These are phyloP conservation scores for Cryptococcus jaspeensis DNA, from an alignment of 1,284 basidiomycete genomes.

Conservation along the genomic window DNA sequence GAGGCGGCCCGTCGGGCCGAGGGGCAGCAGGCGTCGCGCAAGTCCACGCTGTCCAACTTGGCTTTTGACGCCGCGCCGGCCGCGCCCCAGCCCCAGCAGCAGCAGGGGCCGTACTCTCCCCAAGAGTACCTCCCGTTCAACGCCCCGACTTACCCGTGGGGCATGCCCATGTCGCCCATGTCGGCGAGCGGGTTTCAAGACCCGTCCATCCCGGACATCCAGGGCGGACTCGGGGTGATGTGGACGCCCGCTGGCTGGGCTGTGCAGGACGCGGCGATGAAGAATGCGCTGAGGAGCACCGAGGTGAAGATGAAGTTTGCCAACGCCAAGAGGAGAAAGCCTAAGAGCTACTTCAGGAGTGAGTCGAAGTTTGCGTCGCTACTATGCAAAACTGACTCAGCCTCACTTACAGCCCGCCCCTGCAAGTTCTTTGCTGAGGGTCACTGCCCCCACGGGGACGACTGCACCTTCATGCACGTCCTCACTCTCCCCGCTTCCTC, in stretches of 20 bases:
- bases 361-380: slow-evolving; percentile 10
- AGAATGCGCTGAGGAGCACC: slow-evolving; percentile 24
- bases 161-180: slow-evolving; percentile 39
- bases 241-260: slow-evolving; percentile 46
- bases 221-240: slow-evolving; percentile 34
- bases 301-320: slow-evolving; percentile 20
- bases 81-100: not conserved
- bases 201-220: slow-evolving; percentile 13
- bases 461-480: slow-evolving; percentile 41
- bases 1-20: not conserved
- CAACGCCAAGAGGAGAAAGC: slow-evolving; percentile 9
- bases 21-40: not conserved
- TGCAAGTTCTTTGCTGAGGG: slow-evolving; percentile 47
- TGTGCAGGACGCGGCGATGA: slow-evolving; percentile 42
- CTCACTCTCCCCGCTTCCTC: slow-evolving; percentile 6
- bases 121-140: not conserved
- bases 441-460: slow-evolving; percentile 42
- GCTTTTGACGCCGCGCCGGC: slow-evolving; percentile 1
- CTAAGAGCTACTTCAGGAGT: slow-evolving; percentile 43
- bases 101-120: not conserved
- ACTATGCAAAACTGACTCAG: not conserved
- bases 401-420: slow-evolving; percentile 21
- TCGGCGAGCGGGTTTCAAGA: slow-evolving; percentile 8
- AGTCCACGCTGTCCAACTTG: slow-evolving; percentile 7
- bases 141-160: slow-evolving; percentile 36